A percentile compares a stretch with the other conserved stretches of the same genome.
Conservation (phyloP, 306 rosid genomes). For the Notholithocarpus densiflorus region DNA sequence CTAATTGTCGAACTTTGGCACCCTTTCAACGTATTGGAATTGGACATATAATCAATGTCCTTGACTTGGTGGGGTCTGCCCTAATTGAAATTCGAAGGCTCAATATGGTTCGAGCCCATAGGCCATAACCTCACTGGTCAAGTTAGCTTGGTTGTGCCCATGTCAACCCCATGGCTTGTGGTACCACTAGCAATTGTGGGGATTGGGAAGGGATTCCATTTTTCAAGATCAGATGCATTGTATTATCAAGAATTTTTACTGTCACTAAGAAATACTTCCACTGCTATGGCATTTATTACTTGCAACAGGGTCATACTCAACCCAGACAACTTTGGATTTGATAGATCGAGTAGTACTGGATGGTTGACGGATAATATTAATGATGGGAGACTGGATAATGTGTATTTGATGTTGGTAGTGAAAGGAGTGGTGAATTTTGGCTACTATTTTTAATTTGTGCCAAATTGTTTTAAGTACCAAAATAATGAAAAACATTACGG, state of each 20-base stretch:
- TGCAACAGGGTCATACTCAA: constrained; percentile 22
- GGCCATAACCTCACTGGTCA: not conserved
- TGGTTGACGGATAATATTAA: constrained; percentile 28
- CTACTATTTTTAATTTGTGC: constrained; percentile 22
- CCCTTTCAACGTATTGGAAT: constrained; percentile 24
- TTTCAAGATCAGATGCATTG: constrained; percentile 20
- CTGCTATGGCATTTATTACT: constrained; percentile 25
- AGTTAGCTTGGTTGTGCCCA: constrained; percentile 12
- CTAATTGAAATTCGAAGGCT: constrained; percentile 17
- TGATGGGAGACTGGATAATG: constrained; percentile 23
- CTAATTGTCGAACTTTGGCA: not conserved
- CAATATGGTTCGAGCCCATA: not conserved
- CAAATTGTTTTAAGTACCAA: constrained; percentile 9
- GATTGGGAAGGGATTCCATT: constrained; percentile 22
- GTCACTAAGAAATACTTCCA: constrained; percentile 26
- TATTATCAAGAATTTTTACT: constrained; percentile 23
- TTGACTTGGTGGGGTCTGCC: constrained; percentile 12
- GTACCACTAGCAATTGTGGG: not conserved
- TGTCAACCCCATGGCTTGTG: constrained; percentile 28
- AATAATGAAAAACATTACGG: not conserved
- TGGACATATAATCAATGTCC: constrained; percentile 11
- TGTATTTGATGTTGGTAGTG: constrained; percentile 19
- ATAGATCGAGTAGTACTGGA: not conserved
- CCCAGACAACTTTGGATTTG: constrained; percentile 11
- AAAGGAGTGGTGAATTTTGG: constrained; percentile 18